A percentile compares a stretch with the other conserved stretches of the same genome.
Evolutionary conservation across 805 yeast genomes (phyloP).

Genomic region (Candida mattraensis): DNA sequence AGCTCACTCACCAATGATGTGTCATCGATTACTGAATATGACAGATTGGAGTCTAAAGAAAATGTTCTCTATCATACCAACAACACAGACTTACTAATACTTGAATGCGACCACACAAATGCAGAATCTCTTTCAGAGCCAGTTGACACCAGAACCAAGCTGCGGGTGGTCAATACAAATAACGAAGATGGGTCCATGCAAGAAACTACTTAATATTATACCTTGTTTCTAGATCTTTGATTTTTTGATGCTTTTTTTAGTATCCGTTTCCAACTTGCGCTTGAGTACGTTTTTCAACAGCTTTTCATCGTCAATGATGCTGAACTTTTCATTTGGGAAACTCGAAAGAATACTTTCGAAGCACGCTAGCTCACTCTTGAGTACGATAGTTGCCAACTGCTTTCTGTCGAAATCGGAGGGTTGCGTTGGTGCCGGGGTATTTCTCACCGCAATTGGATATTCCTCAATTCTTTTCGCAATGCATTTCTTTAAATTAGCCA

Average conservation of each 20-base stretch:
- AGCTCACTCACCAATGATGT: too few species aligned
- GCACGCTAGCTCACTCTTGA: slow-evolving; percentile 55
- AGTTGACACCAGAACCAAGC: too few species aligned
- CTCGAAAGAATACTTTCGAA: slow-evolving; percentile 38
- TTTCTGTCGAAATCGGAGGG: slow-evolving; percentile 26
- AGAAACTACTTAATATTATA: not conserved
- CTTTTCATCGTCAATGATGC: slow-evolving; percentile 57
- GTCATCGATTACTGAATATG: slow-evolving; percentile 1
- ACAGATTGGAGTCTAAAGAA: slow-evolving; percentile 1
- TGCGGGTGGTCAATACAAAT: slow-evolving; percentile 2
- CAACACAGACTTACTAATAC: too few species aligned
- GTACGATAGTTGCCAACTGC: slow-evolving; percentile 54
- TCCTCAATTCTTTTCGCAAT: slow-evolving; percentile 39
- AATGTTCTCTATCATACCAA: too few species aligned
- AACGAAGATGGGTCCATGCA: slow-evolving; percentile 1
- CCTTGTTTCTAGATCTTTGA: slow-evolving; percentile 23
- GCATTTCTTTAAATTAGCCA: slow-evolving; percentile 34
- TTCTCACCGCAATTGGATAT: too few species aligned
- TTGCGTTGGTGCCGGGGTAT: too few species aligned
- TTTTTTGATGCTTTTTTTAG: slow-evolving; percentile 26
- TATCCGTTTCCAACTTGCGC: slow-evolving; percentile 38
- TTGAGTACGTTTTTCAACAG: slow-evolving; percentile 59
- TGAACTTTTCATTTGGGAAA: slow-evolving; percentile 34
- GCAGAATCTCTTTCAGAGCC: slow-evolving; percentile 1
- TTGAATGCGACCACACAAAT: too few species aligned